phyloP scores from a whole-genome alignment of 495 filamentous ascomycete species.

The Penicillium bovifimosum region DNA sequence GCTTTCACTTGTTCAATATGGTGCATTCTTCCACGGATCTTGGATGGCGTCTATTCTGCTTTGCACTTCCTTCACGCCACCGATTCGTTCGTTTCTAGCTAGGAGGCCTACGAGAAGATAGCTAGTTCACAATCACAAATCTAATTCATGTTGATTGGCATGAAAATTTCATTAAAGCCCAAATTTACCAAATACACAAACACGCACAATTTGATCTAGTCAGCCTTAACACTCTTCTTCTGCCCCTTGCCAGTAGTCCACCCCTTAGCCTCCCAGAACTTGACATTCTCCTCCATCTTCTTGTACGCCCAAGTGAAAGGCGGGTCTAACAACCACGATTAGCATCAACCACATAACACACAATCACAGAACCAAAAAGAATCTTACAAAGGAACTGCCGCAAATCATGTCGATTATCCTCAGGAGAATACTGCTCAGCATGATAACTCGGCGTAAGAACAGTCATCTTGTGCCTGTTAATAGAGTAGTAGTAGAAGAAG shows the following conservation, averaged over 20 bases:
- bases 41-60: background rate
- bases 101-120: background rate
- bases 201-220: slow-evolving; percentile 10
- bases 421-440: slow-evolving; percentile 51
- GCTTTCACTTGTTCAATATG: background rate
- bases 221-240: slow-evolving; percentile 41
- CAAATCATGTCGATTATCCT: slow-evolving; percentile 66
- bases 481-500: slow-evolving; percentile 28
- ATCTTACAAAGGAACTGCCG: slow-evolving; percentile 50
- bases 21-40: background rate
- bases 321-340: slow-evolving; percentile 21
- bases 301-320: slow-evolving; percentile 38
- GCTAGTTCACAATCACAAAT: background rate
- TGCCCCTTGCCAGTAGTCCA: slow-evolving; percentile 34
- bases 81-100: background rate
- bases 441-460: slow-evolving; percentile 57
- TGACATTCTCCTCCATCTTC: slow-evolving; percentile 39
- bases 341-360: background rate
- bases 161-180: background rate
- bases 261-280: slow-evolving; percentile 36
- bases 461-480: slow-evolving; percentile 66
- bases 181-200: background rate
- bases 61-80: background rate
- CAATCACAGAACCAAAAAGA: background rate
- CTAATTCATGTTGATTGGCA: no score